Percentiles rank a stretch among this genome's conserved stretches.
Conservation (phyloP, 768 basidiomycete species). For the Clitopilus hobsonii region DNA sequence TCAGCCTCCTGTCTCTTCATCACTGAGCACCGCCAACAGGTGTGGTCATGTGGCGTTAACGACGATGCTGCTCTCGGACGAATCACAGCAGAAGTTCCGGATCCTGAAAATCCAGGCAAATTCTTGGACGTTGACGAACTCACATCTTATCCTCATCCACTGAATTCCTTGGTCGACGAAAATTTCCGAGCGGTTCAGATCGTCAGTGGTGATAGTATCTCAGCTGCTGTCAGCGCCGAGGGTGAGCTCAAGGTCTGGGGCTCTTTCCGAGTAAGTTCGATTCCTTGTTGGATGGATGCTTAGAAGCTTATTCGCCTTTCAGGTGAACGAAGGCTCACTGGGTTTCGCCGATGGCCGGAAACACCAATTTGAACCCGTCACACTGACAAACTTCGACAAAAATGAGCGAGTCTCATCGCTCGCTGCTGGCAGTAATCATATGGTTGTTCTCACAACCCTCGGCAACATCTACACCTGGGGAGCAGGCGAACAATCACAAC, state of each 20-base stretch:
- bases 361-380: slow-evolving; percentile 63
- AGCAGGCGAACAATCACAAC: slow-evolving; percentile 84
- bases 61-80: slow-evolving; percentile 88
- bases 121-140: slow-evolving; percentile 54
- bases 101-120: slow-evolving; percentile 54
- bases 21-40: slow-evolving; percentile 28
- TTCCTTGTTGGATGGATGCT: slow-evolving; percentile 1
- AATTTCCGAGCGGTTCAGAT: slow-evolving; percentile 81
- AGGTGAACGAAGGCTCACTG: slow-evolving; percentile 79
- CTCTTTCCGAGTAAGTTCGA: slow-evolving; percentile 71
- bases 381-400: slow-evolving; percentile 56
- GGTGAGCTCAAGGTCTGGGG: slow-evolving; percentile 88
- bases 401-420: slow-evolving; percentile 70
- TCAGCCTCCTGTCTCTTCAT: neutral
- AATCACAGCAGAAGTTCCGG: slow-evolving; percentile 55
- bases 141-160: slow-evolving; percentile 57
- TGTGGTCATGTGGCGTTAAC: slow-evolving; percentile 85
- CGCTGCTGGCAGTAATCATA: slow-evolving; percentile 83
- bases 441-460: slow-evolving; percentile 83
- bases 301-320: slow-evolving; percentile 5
- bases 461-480: slow-evolving; percentile 90
- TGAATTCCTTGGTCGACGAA: slow-evolving; percentile 68
- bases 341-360: slow-evolving; percentile 70
- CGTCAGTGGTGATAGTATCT: slow-evolving; percentile 84
- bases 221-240: slow-evolving; percentile 73